These are phyloP conservation scores for Meyerozyma elateridarum DNA, from an alignment of 1,139 yeast species.

Conservation along the genomic window DNA sequence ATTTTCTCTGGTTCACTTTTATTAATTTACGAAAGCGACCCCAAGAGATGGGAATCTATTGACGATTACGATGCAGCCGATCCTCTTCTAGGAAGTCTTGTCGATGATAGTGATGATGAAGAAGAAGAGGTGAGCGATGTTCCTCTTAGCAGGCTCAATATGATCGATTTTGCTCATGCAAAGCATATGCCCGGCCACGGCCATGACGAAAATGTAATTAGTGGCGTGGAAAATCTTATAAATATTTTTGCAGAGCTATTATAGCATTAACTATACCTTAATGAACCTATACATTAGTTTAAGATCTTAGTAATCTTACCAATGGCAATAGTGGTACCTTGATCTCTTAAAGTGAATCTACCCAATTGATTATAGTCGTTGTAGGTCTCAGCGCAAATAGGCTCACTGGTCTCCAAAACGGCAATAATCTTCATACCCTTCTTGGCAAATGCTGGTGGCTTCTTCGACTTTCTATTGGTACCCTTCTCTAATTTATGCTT, in stretches of 20 bases:
- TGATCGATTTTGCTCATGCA: slow-evolving; percentile 93
- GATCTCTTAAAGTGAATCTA: slow-evolving; percentile 96
- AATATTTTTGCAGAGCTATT: slow-evolving; percentile 31
- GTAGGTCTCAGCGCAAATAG: slow-evolving; percentile 91
- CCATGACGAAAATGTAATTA: slow-evolving; percentile 62
- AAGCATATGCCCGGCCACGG: slow-evolving; percentile 59
- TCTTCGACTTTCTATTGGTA: slow-evolving; percentile 92
- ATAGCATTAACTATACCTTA: slow-evolving; percentile 5
- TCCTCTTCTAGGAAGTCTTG: slow-evolving; percentile 7
- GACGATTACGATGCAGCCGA: slow-evolving; percentile 14
- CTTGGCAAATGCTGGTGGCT: slow-evolving; percentile 97
- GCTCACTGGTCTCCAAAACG: slow-evolving; percentile 73
- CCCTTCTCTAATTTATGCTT: slow-evolving; percentile 94
- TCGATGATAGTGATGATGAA: slow-evolving; percentile 20
- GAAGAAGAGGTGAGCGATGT: slow-evolving; percentile 22
- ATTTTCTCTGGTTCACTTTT: slow-evolving; percentile 73
- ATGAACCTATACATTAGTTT: slow-evolving; percentile 13
- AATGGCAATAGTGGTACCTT: slow-evolving; percentile 96
- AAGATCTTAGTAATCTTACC: slow-evolving; percentile 86
- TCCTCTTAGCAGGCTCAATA: slow-evolving; percentile 49
- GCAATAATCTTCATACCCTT: slow-evolving; percentile 99
- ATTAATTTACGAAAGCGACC: slow-evolving; percentile 69
- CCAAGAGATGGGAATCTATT: slow-evolving; percentile 35
- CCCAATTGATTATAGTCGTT: slow-evolving; percentile 93
- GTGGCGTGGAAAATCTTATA: slow-evolving; percentile 62